phyloP scores from a whole-genome alignment of 768 basidiomycete genomes.

The Pilatotrama ljubarskyi region DNA sequence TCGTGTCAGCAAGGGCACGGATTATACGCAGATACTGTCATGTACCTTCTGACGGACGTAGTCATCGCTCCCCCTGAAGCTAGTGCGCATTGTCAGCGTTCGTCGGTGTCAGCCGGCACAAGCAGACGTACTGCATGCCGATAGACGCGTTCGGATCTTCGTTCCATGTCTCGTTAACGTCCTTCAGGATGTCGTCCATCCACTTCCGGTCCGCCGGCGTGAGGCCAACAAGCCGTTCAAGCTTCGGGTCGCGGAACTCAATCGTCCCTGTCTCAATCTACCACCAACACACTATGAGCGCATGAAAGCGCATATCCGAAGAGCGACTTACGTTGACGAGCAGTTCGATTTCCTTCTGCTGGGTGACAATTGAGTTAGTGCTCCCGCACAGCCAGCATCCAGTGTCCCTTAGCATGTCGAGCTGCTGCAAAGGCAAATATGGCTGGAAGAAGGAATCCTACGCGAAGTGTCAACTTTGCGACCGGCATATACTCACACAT shows the following conservation, averaged over 20 bases:
- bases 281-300: not conserved
- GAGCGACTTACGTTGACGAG: constrained; percentile 72
- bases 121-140: constrained; percentile 61
- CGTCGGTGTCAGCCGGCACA: no score
- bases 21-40: not conserved
- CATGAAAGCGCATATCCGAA: not conserved
- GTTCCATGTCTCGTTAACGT: constrained; percentile 82
- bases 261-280: constrained; percentile 85
- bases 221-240: constrained; percentile 76
- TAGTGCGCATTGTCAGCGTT: no score
- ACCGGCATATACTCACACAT: no score
- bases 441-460: constrained; percentile 97
- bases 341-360: constrained; percentile 89
- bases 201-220: constrained; percentile 95
- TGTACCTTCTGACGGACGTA: constrained; percentile 82
- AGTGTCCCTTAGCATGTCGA: constrained; percentile 81
- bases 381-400: constrained; percentile 90
- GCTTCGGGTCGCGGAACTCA: constrained; percentile 81
- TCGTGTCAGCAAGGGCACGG: not conserved
- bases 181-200: constrained; percentile 93
- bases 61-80: constrained; percentile 96
- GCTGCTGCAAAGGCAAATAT: constrained; percentile 92
- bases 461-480: not conserved
- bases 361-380: constrained; percentile 93
- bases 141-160: constrained; percentile 54